Evolutionary conservation across 768 basidiomycete genomes (phyloP).

Genomic region (Coprinellus aureogranulatus): DNA sequence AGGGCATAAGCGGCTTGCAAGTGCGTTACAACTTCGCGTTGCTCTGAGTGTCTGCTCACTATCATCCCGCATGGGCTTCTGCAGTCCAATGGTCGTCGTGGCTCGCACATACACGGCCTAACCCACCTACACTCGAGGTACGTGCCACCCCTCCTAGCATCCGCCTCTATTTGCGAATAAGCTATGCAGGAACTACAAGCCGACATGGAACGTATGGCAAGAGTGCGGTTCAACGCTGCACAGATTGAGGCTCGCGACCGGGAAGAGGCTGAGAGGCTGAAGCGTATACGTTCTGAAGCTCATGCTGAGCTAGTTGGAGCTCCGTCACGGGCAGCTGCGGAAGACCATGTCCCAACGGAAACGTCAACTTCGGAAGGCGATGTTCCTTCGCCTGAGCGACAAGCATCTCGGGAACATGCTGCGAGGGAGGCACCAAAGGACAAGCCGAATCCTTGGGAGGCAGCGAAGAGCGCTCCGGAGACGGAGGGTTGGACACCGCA

Average conservation of each 20-base stretch:
- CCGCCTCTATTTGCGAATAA: neutral
- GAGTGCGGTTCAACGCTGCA: slow-evolving; percentile 51
- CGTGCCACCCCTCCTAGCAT: slow-evolving; percentile 9
- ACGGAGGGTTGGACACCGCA: slow-evolving; percentile 8
- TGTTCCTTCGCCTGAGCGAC: neutral
- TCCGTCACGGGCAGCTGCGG: neutral
- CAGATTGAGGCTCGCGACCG: slow-evolving; percentile 55
- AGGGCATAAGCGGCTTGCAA: slow-evolving; percentile 54
- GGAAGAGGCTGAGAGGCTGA: slow-evolving; percentile 41
- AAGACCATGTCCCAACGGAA: neutral
- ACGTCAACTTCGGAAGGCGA: neutral
- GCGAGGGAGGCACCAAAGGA: neutral
- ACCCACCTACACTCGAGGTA: slow-evolving; percentile 64
- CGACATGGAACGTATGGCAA: slow-evolving; percentile 52
- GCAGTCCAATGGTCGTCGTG: slow-evolving; percentile 76
- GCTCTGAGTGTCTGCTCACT: slow-evolving; percentile 1
- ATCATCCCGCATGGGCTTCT: neutral
- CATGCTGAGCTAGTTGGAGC: slow-evolving; percentile 2
- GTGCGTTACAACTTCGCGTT: slow-evolving; percentile 30
- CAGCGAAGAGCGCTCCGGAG: slow-evolving; percentile 6
- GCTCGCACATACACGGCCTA: slow-evolving; percentile 64
- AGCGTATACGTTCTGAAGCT: slow-evolving; percentile 18
- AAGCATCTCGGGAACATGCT: neutral
- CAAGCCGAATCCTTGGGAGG: slow-evolving; percentile 6
- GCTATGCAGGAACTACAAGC: slow-evolving; percentile 54